These are phyloP conservation scores for Lactifluus pinguis DNA, from an alignment of 768 basidiomycete genomes.

Conservation along the genomic window DNA sequence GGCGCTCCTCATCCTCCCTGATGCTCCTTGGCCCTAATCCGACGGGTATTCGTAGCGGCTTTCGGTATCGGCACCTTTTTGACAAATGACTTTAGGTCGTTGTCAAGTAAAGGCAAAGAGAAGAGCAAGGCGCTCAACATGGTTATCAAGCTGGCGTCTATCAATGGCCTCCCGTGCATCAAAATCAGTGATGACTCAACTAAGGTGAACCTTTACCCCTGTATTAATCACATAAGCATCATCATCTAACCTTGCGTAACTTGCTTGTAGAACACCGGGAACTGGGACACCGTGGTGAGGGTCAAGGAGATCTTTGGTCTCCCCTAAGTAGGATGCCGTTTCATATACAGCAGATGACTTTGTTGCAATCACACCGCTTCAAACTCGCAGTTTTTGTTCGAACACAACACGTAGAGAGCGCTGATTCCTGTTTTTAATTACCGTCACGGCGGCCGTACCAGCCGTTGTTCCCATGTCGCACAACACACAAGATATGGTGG, in stretches of 20 bases:
- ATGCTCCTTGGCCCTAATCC: conserved; percentile 1
- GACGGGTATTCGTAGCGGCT: conserved; percentile 40
- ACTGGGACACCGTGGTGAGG: conserved; percentile 35
- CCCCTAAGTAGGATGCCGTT: conserved; percentile 15
- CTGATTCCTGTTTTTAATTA: neutral
- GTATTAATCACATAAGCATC: neutral
- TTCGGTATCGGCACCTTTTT: conserved; percentile 93
- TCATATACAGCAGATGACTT: neutral
- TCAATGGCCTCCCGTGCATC: conserved; percentile 68
- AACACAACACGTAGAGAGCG: neutral
- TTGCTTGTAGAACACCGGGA: conserved; percentile 39
- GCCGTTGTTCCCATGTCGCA: neutral
- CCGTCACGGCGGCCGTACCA: neutral
- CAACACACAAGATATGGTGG: neutral
- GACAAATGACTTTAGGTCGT: conserved; percentile 73
- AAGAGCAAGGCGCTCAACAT: conserved; percentile 85
- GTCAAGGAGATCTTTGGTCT: conserved; percentile 46
- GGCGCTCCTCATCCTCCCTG: conserved; percentile 12
- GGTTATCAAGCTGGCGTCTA: conserved; percentile 82
- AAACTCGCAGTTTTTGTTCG: neutral
- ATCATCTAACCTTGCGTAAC: neutral
- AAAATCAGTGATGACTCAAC: conserved; percentile 90
- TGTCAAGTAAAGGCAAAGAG: conserved; percentile 36
- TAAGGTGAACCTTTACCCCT: conserved; percentile 42
- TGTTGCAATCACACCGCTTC: neutral